Conservation (phyloP, 352 stramenopile species). For the Phytopythium sindhum region DNA sequence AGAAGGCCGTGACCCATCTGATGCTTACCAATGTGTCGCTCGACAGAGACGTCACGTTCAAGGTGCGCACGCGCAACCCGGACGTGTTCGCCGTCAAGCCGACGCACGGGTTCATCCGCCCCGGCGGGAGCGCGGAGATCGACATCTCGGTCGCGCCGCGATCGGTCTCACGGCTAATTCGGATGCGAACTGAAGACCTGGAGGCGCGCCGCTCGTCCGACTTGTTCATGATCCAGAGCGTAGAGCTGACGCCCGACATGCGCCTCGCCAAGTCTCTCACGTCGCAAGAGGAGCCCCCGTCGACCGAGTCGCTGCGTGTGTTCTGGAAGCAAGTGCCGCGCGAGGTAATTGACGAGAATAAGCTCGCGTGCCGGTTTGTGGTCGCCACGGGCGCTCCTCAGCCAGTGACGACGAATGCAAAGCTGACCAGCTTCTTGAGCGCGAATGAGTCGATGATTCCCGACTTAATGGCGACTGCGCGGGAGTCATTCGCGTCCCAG, state of each 20-base stretch:
- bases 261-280: slow-evolving; percentile 18
- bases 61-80: slow-evolving; percentile 72
- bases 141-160: slow-evolving; percentile 32
- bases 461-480: background rate
- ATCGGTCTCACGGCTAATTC: slow-evolving; percentile 26
- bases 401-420: background rate
- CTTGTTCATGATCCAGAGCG: slow-evolving; percentile 55
- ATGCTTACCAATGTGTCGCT: slow-evolving; percentile 67
- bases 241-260: slow-evolving; percentile 43
- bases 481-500: slow-evolving; percentile 2
- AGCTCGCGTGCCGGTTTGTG: slow-evolving; percentile 61
- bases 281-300: slow-evolving; percentile 14
- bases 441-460: background rate
- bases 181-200: slow-evolving; percentile 31
- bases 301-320: slow-evolving; percentile 26
- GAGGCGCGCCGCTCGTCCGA: slow-evolving; percentile 34
- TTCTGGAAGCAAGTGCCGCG: slow-evolving; percentile 62
- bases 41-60: slow-evolving; percentile 61
- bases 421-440: slow-evolving; percentile 7
- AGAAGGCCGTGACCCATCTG: slow-evolving; percentile 13
- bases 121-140: slow-evolving; percentile 32
- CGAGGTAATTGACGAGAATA: slow-evolving; percentile 57
- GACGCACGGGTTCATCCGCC: slow-evolving; percentile 51
- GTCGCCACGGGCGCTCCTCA: background rate
- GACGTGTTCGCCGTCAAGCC: slow-evolving; percentile 75